phyloP scores from a whole-genome alignment of 345 rosid genomes.

The Hirschfeldia incana region DNA sequence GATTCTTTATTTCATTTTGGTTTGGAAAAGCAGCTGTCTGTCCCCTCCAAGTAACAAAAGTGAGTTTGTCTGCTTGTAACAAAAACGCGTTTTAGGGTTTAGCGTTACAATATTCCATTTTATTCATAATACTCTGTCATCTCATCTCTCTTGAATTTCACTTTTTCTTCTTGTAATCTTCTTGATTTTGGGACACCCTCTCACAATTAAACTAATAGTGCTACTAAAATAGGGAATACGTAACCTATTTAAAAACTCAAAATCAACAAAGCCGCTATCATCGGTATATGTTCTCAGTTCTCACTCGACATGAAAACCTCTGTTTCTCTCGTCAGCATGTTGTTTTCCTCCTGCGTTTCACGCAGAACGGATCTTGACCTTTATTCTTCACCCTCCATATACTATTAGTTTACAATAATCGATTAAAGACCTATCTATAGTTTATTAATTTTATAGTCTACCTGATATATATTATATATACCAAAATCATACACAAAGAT shows the following conservation, averaged over 20 bases:
- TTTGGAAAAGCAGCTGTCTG: slow-evolving; percentile 37
- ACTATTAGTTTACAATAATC: background rate
- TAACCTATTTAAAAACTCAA: background rate
- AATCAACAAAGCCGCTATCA: slow-evolving; percentile 54
- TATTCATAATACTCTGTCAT: slow-evolving; percentile 1
- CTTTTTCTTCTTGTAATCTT: slow-evolving; percentile 12
- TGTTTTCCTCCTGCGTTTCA: slow-evolving; percentile 23
- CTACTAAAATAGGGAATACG: background rate
- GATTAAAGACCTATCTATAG: background rate
- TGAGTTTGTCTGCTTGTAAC: slow-evolving; percentile 44
- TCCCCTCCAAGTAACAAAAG: slow-evolving; percentile 43
- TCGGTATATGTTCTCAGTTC: slow-evolving; percentile 41
- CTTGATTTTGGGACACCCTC: background rate
- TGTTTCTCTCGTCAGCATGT: slow-evolving; percentile 40
- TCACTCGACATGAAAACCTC: slow-evolving; percentile 24
- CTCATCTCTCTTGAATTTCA: slow-evolving; percentile 52
- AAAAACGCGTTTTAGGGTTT: slow-evolving; percentile 51
- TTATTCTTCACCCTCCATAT: background rate
- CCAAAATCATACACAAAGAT: background rate
- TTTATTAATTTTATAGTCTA: background rate
- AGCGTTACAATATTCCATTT: slow-evolving; percentile 23
- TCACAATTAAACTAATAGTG: background rate
- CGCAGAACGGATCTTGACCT: slow-evolving; percentile 24
- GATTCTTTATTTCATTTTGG: slow-evolving; percentile 29
- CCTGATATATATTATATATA: background rate